Evolutionary conservation across 1,139 yeast genomes (phyloP).

Genomic region (Blastobotrys ciferrii): DNA sequence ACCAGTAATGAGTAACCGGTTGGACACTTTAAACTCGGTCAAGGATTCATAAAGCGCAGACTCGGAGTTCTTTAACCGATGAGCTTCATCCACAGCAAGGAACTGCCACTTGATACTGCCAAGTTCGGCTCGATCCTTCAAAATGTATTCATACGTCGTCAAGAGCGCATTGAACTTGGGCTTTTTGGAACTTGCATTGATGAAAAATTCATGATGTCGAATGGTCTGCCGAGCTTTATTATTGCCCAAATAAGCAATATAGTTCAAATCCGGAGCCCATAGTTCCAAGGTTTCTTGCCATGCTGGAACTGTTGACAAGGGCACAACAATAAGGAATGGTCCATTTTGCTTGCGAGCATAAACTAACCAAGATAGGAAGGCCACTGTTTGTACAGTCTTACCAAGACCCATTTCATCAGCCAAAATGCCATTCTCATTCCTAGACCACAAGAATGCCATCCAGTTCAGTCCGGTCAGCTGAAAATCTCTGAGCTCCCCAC

Average conservation of each 20-base stretch:
- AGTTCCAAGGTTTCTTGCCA: constrained; percentile 99
- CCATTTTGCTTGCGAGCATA: constrained; percentile 96
- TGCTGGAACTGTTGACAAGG: constrained; percentile 93
- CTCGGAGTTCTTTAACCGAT: constrained; percentile 90
- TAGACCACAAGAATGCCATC: constrained; percentile 99
- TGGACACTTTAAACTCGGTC: constrained; percentile 75
- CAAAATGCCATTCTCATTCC: constrained; percentile 94
- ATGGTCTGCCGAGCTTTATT: constrained; percentile 79
- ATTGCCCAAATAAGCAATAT: constrained; percentile 90
- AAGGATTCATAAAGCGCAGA: constrained; percentile 88
- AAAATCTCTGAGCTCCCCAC: constrained; percentile 92
- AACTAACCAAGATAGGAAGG: constrained; percentile 90
- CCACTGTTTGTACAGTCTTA: constrained; percentile 94
- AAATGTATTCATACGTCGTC: constrained; percentile 93
- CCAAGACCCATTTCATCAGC: constrained; percentile 99
- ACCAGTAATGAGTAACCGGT: constrained; percentile 90
- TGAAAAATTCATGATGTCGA: constrained; percentile 80
- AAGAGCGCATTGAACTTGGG: constrained; percentile 83
- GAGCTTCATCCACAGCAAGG: constrained; percentile 98
- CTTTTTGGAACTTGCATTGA: constrained; percentile 48
- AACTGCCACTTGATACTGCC: constrained; percentile 93
- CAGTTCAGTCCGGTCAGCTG: constrained; percentile 97
- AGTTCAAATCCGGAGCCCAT: constrained; percentile 96
- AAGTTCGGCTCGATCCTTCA: constrained; percentile 78
- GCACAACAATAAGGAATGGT: constrained; percentile 94